A percentile compares a stretch with the other conserved stretches of the same genome.
These are phyloP conservation scores for Cylindrotheca fusiformis DNA, from an alignment of 108 stramenopile genomes.

Conservation along the genomic window DNA sequence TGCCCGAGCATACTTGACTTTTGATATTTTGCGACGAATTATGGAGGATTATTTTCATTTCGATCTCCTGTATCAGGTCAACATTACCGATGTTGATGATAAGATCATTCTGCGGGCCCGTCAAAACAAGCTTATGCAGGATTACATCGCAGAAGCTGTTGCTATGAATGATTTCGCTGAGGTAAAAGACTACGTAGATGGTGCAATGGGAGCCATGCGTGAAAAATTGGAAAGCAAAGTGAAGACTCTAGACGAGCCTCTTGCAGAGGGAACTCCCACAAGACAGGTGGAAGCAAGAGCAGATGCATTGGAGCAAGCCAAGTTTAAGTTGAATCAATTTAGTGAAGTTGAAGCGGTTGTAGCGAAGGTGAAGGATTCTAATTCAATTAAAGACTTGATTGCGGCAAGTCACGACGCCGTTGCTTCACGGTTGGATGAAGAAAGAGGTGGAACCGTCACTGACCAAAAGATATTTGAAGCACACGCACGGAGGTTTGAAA, in stretches of 20 bases:
- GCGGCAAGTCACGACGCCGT: constrained; percentile 55
- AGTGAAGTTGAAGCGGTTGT: constrained; percentile 43
- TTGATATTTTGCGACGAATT: constrained; percentile 97
- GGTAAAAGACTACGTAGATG: constrained; percentile 26
- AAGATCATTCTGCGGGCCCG: constrained; percentile 94
- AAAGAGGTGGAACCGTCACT: constrained; percentile 63
- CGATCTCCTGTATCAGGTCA: constrained; percentile 84
- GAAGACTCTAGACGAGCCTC: constrained; percentile 29
- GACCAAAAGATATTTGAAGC: constrained; percentile 71
- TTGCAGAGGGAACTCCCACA: constrained; percentile 44
- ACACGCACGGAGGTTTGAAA: constrained; percentile 89
- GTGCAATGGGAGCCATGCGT: constrained; percentile 48
- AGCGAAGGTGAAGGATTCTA: constrained; percentile 22
- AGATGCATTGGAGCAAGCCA: constrained; percentile 44
- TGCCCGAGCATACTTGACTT: constrained; percentile 95
- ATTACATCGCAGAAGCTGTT: constrained; percentile 33
- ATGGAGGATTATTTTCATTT: constrained; percentile 95
- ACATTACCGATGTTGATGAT: constrained; percentile 99
- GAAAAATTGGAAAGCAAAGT: constrained; percentile 52
- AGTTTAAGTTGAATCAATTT: constrained; percentile 53
- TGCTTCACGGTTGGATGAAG: constrained; percentile 65
- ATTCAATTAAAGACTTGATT: constrained; percentile 35
- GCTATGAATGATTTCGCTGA: constrained; percentile 27
- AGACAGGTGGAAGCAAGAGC: constrained; percentile 38
- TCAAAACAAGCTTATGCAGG: constrained; percentile 59